phyloP scores from a whole-genome alignment of 352 stramenopile species.

The Phytophthora hybrid region DNA sequence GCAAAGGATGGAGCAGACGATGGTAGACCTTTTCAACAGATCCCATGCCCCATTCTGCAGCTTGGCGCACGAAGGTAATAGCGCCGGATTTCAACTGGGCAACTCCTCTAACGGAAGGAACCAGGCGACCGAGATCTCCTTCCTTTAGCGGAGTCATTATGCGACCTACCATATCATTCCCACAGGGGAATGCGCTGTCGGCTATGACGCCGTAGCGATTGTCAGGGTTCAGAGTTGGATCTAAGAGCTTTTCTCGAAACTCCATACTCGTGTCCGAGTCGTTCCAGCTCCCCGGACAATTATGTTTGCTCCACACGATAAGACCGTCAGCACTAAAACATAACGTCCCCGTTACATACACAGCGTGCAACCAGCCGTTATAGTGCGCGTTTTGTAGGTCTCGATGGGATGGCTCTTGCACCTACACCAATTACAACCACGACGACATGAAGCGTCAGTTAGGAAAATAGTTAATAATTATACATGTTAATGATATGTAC shows the following conservation, averaged over 20 bases:
- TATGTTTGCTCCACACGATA: constrained; percentile 22
- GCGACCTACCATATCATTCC: not conserved
- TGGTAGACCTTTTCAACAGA: not conserved
- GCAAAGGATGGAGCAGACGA: not conserved
- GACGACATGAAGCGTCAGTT: too few species aligned
- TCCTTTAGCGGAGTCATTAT: constrained; percentile 11
- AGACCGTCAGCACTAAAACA: constrained; percentile 23
- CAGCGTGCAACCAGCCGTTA: constrained; percentile 28
- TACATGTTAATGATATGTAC: not conserved
- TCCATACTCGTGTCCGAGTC: constrained; percentile 14
- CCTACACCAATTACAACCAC: not conserved
- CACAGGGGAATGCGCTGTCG: constrained; percentile 14
- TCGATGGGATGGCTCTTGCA: not conserved
- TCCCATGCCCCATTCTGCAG: constrained; percentile 1
- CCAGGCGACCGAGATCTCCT: not conserved
- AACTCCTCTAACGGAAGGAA: not conserved
- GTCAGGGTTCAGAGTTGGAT: not conserved
- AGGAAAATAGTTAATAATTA: not conserved
- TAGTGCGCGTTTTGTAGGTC: constrained; percentile 28
- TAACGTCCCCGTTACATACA: constrained; percentile 6
- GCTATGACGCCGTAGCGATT: constrained; percentile 4
- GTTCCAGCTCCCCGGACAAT: constrained; percentile 28
- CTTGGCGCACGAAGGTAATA: not conserved
- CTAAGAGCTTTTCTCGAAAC: constrained; percentile 3
- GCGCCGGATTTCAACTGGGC: not conserved